A percentile compares a stretch with the other conserved stretches of the same genome.
Conservation (phyloP, 2,329 filamentous ascomycete genomes). For the Colletotrichum kahawae region DNA sequence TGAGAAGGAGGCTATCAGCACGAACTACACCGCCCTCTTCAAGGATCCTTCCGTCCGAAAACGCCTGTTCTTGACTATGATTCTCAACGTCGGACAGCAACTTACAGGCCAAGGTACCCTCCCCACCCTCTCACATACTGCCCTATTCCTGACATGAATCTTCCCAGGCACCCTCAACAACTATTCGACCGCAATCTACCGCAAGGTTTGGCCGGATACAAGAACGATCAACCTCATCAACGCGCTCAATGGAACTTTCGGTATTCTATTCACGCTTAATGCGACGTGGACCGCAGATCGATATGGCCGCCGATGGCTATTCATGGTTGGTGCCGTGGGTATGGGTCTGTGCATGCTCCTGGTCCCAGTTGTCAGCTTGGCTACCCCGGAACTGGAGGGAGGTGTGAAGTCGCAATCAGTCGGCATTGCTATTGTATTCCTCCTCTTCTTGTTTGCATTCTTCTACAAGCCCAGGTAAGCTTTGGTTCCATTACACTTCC, state of each 20-base stretch:
- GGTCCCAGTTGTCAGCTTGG: constrained; percentile 41
- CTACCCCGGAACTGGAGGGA: constrained; percentile 54
- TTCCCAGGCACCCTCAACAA: constrained; percentile 27
- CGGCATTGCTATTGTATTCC: constrained; percentile 69
- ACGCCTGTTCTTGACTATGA: constrained; percentile 66
- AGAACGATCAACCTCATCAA: constrained; percentile 70
- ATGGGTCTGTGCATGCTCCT: constrained; percentile 71
- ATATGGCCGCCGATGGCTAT: constrained; percentile 68
- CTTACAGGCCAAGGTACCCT: constrained; percentile 34
- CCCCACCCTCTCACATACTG: neutral
- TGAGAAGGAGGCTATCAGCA: constrained; percentile 70
- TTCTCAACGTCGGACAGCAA: constrained; percentile 74
- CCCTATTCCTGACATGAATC: neutral
- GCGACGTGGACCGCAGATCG: constrained; percentile 72
- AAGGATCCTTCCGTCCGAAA: constrained; percentile 72
- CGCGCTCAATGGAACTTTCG: constrained; percentile 69
- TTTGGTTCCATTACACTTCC: neutral
- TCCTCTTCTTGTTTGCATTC: constrained; percentile 69
- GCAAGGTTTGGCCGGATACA: constrained; percentile 65
- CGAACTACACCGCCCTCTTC: constrained; percentile 68
- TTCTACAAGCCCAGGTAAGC: constrained; percentile 74
- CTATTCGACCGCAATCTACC: constrained; percentile 67
- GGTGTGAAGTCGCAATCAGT: constrained; percentile 63
- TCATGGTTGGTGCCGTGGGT: constrained; percentile 67
- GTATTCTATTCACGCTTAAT: constrained; percentile 71